Evolutionary conservation across 2,329 filamentous ascomycete species (phyloP).

Genomic region (Fusarium globosum): DNA sequence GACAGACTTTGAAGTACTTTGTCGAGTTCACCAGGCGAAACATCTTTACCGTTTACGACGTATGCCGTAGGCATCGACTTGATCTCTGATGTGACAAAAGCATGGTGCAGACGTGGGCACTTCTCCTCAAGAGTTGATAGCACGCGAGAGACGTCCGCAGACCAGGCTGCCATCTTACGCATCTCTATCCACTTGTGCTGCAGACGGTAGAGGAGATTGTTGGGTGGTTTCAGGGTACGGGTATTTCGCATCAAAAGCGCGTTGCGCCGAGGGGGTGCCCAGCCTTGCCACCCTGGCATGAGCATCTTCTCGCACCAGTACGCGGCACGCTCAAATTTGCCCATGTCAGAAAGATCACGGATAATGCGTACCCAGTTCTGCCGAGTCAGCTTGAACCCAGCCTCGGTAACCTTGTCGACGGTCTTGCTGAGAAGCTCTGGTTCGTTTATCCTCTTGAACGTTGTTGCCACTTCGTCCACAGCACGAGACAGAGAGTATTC

Average conservation of each 20-base stretch:
- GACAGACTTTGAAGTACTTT: constrained; percentile 47
- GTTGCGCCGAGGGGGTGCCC: constrained; percentile 55
- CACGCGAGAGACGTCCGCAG: constrained; percentile 55
- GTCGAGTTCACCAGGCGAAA: constrained; percentile 46
- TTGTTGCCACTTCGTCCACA: constrained; percentile 61
- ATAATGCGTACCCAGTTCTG: constrained; percentile 86
- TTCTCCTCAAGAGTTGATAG: constrained; percentile 52
- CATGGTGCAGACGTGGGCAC: constrained; percentile 56
- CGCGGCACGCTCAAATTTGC: constrained; percentile 75
- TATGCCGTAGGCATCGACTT: constrained; percentile 45
- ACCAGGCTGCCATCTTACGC: constrained; percentile 62
- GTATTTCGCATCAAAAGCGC: constrained; percentile 52
- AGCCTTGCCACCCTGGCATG: constrained; percentile 83
- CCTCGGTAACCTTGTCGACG: constrained; percentile 65
- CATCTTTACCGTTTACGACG: constrained; percentile 37
- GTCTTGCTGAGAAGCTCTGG: constrained; percentile 60
- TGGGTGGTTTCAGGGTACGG: constrained; percentile 48
- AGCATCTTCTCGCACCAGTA: constrained; percentile 78
- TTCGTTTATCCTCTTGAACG: constrained; percentile 56
- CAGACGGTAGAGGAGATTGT: constrained; percentile 59
- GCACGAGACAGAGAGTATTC: constrained; percentile 66
- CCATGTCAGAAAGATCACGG: constrained; percentile 70
- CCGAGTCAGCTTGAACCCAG: constrained; percentile 80
- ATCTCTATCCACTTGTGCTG: constrained; percentile 63
- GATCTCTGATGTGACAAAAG: constrained; percentile 51